These are phyloP conservation scores for Ampelomyces quisqualis DNA, from an alignment of 2,329 filamentous ascomycete genomes.

Conservation along the genomic window DNA sequence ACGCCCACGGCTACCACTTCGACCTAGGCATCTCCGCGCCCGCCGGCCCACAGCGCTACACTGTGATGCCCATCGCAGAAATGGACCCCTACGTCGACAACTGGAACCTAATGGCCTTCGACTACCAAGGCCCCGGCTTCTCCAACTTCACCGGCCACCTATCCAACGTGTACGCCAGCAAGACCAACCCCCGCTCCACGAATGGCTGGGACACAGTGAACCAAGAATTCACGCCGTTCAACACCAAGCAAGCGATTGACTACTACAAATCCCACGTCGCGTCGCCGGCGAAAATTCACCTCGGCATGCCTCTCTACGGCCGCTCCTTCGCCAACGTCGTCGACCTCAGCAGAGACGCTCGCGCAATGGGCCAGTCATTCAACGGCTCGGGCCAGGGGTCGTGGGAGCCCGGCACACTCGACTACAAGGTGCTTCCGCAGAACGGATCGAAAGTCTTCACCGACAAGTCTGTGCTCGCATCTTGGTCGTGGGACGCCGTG, in stretches of 20 bases:
- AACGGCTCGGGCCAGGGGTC: conserved; percentile 28
- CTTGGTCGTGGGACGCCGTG: conserved; percentile 25
- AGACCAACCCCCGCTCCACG: conserved; percentile 20
- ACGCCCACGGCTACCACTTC: conserved; percentile 46
- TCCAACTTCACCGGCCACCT: conserved; percentile 61
- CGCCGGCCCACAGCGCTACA: conserved; percentile 46
- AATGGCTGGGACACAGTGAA: conserved; percentile 14
- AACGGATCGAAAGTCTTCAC: conserved; percentile 22
- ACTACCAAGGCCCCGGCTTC: conserved; percentile 70
- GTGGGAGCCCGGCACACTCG: conserved; percentile 29
- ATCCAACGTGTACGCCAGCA: conserved; percentile 30
- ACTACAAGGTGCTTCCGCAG: conserved; percentile 32
- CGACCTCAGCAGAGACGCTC: conserved; percentile 26
- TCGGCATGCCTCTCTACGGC: conserved; percentile 36
- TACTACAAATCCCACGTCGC: conserved; percentile 27
- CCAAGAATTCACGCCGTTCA: conserved; percentile 17
- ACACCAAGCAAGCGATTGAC: conserved; percentile 28
- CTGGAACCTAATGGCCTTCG: conserved; percentile 64
- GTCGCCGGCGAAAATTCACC: conserved; percentile 23
- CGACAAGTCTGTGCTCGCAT: conserved; percentile 21
- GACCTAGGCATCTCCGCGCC: conserved; percentile 48
- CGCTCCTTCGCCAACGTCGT: conserved; percentile 29
- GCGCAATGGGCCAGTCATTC: conserved; percentile 51
- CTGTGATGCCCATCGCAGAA: conserved; percentile 38
- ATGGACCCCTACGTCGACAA: conserved; percentile 50